phyloP scores from a whole-genome alignment of 2,329 filamentous ascomycete genomes.

The Fusarium sp. region DNA sequence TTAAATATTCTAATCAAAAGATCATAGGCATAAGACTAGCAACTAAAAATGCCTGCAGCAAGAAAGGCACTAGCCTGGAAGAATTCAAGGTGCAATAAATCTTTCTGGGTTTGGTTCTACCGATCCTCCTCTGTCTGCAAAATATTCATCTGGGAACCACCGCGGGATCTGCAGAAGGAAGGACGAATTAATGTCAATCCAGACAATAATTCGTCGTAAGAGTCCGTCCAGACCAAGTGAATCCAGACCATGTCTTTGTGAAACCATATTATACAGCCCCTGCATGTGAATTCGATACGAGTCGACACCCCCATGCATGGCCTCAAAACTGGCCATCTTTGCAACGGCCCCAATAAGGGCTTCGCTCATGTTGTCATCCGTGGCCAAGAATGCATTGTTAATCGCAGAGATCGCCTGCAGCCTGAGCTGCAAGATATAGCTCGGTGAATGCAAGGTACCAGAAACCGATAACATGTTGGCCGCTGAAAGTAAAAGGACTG shows the following conservation, averaged over 20 bases:
- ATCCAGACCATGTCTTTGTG: not conserved
- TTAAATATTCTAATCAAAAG: too few relatives aligned
- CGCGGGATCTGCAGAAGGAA: not conserved
- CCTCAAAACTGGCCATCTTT: not conserved
- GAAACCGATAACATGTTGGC: not conserved
- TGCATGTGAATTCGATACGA: not conserved
- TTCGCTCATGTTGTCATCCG: not conserved
- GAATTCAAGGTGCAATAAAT: not conserved
- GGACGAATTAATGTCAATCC: not conserved
- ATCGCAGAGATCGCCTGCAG: not conserved
- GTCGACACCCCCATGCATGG: not conserved
- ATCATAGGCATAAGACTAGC: not conserved
- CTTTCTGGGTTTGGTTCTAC: not conserved
- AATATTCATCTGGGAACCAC: not conserved
- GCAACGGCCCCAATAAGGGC: rapidly evolving
- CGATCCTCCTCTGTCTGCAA: not conserved
- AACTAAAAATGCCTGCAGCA: too few relatives aligned
- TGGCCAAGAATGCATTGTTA: not conserved
- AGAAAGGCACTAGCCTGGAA: too few relatives aligned
- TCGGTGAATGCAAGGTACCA: rapidly evolving
- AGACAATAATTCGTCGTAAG: not conserved
- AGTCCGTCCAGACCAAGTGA: not conserved
- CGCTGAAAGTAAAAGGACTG: not conserved
- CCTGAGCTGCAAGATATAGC: rapidly evolving
- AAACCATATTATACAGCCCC: not conserved